Evolutionary conservation across 495 filamentous ascomycete genomes (phyloP).

Genomic region (Jackrogersella multiformis): DNA sequence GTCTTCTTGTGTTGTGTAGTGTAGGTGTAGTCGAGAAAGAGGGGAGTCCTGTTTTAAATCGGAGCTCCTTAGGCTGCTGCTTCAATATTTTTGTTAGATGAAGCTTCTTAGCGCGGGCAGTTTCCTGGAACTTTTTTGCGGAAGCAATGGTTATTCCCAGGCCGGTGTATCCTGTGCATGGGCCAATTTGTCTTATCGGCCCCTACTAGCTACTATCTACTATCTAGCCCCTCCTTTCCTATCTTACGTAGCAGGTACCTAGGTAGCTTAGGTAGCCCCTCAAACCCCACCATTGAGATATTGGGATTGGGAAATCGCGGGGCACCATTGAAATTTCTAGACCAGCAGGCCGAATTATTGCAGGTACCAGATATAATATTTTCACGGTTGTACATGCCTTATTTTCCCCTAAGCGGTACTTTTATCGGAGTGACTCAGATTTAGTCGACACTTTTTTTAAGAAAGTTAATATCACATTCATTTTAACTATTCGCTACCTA

Average conservation of each 20-base stretch:
- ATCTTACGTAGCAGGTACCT: too few relatives aligned
- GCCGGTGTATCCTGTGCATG: slow-evolving; percentile 35
- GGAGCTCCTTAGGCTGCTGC: slow-evolving; percentile 37
- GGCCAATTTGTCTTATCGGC: slow-evolving; percentile 24
- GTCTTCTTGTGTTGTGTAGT: too few relatives aligned
- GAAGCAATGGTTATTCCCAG: slow-evolving; percentile 41
- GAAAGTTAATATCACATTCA: not conserved
- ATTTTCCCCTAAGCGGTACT: slow-evolving; percentile 19
- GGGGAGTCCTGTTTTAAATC: not conserved
- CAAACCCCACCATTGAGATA: slow-evolving; percentile 25
- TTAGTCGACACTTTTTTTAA: not conserved
- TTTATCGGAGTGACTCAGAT: slow-evolving; percentile 30
- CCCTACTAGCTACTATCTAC: not conserved
- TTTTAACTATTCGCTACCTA: too few relatives aligned
- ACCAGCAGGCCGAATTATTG: slow-evolving; percentile 10
- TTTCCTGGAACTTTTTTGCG: slow-evolving; percentile 45
- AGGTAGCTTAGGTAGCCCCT: too few relatives aligned
- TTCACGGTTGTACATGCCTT: not conserved
- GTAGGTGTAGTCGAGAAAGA: slow-evolving; percentile 5
- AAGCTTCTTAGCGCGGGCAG: slow-evolving; percentile 30
- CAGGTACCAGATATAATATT: not conserved
- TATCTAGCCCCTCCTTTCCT: slow-evolving; percentile 2
- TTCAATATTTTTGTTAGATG: slow-evolving; percentile 32
- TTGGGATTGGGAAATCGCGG: slow-evolving; percentile 27
- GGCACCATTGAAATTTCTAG: slow-evolving; percentile 30